Conservation (phyloP, 192 early-diverging fungal species). For the Linnemannia hyalina region DNA sequence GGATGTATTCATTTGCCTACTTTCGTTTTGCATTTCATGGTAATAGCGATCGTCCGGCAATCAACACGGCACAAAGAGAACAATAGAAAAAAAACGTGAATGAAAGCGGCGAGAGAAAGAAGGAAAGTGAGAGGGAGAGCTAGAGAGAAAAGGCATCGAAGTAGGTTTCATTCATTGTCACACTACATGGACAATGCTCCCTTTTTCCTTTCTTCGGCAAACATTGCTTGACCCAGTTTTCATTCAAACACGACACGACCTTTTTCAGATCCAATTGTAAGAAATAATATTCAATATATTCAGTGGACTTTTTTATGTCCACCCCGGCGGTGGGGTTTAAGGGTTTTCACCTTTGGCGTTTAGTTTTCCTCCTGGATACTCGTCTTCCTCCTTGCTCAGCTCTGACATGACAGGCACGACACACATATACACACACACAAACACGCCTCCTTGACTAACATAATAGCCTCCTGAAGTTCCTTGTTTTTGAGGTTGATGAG, state of each 20-base stretch:
- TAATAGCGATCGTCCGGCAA: too few relatives aligned
- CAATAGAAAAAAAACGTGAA: too few relatives aligned
- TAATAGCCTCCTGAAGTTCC: background rate
- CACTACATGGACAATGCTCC: too few relatives aligned
- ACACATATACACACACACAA: too few relatives aligned
- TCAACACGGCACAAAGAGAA: background rate
- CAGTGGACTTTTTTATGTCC: background rate
- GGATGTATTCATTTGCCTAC: background rate
- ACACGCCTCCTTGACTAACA: background rate
- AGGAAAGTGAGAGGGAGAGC: too few relatives aligned
- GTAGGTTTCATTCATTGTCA: too few relatives aligned
- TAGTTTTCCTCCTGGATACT: background rate
- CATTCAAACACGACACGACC: too few relatives aligned
- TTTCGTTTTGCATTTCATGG: too few relatives aligned
- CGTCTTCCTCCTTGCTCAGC: slow-evolving; percentile 1
- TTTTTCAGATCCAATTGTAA: background rate
- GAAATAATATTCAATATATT: background rate
- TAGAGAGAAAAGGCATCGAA: too few relatives aligned
- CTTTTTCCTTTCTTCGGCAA: too few relatives aligned
- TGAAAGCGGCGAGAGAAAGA: too few relatives aligned
- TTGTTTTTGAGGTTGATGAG: background rate
- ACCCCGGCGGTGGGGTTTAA: background rate
- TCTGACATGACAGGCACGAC: background rate
- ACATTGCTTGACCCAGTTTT: too few relatives aligned
- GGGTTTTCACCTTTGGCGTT: background rate